A percentile compares a stretch with the other conserved stretches of the same genome.
Evolutionary conservation across 2,329 filamentous ascomycete genomes (phyloP).

Genomic region (Exophiala bonariae): DNA sequence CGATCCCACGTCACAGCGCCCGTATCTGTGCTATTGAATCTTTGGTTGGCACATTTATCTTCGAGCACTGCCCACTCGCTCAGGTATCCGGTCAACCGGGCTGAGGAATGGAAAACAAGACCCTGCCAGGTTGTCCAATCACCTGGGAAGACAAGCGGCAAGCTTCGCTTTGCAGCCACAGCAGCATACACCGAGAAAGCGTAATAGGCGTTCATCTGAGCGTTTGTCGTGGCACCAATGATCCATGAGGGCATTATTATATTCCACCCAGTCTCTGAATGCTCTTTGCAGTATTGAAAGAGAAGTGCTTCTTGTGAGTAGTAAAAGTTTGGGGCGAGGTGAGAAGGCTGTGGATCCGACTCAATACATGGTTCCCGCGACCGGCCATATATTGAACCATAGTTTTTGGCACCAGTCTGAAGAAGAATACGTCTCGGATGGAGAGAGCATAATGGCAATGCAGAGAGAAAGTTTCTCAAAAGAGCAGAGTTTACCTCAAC

Average conservation of each 20-base stretch:
- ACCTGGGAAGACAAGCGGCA: constrained; percentile 44
- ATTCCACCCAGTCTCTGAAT: constrained; percentile 42
- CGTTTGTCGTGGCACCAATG: constrained; percentile 34
- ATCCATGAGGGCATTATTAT: constrained; percentile 49
- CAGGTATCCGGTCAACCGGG: constrained; percentile 49
- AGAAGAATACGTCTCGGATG: constrained; percentile 48
- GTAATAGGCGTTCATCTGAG: constrained; percentile 47
- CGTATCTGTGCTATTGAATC: constrained; percentile 42
- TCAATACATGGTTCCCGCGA: constrained; percentile 24
- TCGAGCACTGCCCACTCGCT: constrained; percentile 51
- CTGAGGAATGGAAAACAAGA: constrained; percentile 41
- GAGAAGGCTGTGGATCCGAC: constrained; percentile 30
- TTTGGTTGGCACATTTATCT: constrained; percentile 29
- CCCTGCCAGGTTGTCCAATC: constrained; percentile 46
- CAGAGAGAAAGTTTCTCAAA: constrained; percentile 49
- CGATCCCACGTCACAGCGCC: constrained; percentile 47
- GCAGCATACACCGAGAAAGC: constrained; percentile 51
- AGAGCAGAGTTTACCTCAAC: constrained; percentile 46
- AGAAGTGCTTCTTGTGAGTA: constrained; percentile 31
- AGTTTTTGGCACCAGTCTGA: constrained; percentile 55
- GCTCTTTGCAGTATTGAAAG: constrained; percentile 39
- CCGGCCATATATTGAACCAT: constrained; percentile 50
- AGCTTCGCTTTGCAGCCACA: constrained; percentile 42
- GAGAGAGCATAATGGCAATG: constrained; percentile 42
- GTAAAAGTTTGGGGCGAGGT: constrained; percentile 32